Evolutionary conservation across 306 rosid species (phyloP), one percentile per base, ranked within the genome.

Genomic region (Acacia melanoxylon): DNA sequence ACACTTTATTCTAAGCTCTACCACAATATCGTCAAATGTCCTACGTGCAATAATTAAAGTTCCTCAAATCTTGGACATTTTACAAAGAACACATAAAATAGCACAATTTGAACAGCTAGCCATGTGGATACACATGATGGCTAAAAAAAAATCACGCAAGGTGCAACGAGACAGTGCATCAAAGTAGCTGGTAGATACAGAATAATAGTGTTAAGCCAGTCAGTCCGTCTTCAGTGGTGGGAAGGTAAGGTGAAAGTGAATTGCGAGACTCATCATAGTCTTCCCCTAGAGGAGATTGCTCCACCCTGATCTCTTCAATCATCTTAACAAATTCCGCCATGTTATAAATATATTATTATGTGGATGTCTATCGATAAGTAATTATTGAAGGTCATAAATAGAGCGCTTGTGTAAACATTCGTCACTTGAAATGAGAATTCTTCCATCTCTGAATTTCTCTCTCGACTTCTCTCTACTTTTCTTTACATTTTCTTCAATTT

Each of bases 191-290:
- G 51, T 4, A 8, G 12, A 45, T 10, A 14, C 2, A 51, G 20
- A 51, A 51, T 51, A 61, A 16, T 29, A 63, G 63, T 51, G 37
- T 89, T 87, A 93, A 58, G 89, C 84, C 56, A 90, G n/a, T n/a
- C n/a, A n/a, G 77, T 15, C 98, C 94, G 84, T 96, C 99, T 84
- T 96, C 99, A n/a, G 98, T 93, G 90, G 99, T 93, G 74, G 89
- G 88, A 70, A 96, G 77, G 10, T 97, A 95, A 69, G 99, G 98
- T 0, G 99, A 93, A 80, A 93, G 89, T 0, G 98, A 96, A 88
- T 90, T 86, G 44, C 95, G 94, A 0, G 98, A 96, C 48, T 92
- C 97, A 67, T 95, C 99, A 17, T 91, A 92, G 75, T 95, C 99
- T 78, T 95, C 99, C 0, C 98, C 94, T 1, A 93, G 84, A 31